These are phyloP conservation scores for Lodderomyces theae DNA, from an alignment of 1,139 yeast species.

Conservation along the genomic window DNA sequence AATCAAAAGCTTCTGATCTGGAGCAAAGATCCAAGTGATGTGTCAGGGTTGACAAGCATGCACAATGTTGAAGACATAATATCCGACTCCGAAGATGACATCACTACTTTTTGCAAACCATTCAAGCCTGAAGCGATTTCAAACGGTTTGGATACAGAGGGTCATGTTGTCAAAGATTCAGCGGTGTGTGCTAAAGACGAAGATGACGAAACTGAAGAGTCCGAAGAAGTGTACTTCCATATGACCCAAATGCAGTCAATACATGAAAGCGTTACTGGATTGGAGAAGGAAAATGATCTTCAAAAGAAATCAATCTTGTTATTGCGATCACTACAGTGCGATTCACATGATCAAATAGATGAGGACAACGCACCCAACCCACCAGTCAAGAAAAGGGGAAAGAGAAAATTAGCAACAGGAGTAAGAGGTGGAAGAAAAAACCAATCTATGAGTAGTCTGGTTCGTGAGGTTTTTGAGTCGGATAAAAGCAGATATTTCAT, in stretches of 20 bases:
- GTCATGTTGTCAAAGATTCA: background rate
- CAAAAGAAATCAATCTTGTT: slow-evolving; percentile 4
- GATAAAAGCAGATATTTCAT: slow-evolving; percentile 1
- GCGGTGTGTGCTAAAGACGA: background rate
- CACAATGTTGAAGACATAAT: slow-evolving; percentile 1
- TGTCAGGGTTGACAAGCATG: background rate
- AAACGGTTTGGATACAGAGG: no score
- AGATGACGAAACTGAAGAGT: background rate
- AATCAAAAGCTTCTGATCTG: background rate
- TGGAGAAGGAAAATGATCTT: background rate
- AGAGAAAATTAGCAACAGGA: background rate
- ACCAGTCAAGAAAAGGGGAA: slow-evolving; percentile 3
- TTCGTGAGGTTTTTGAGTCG: slow-evolving; percentile 2
- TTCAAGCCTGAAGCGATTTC: background rate
- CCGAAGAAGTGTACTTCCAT: slow-evolving; percentile 1
- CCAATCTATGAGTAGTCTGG: slow-evolving; percentile 6
- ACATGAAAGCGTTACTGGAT: slow-evolving; percentile 5
- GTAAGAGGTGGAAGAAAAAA: slow-evolving; percentile 2
- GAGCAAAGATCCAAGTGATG: background rate
- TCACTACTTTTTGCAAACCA: background rate
- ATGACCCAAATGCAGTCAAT: slow-evolving; percentile 7
- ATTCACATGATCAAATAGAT: background rate
- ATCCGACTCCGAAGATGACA: slow-evolving; percentile 3
- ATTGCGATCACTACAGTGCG: background rate
- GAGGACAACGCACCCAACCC: background rate